These are phyloP conservation scores for Proliferodiscus dingleyae DNA, from an alignment of 2,329 filamentous ascomycete genomes.

Conservation along the genomic window DNA sequence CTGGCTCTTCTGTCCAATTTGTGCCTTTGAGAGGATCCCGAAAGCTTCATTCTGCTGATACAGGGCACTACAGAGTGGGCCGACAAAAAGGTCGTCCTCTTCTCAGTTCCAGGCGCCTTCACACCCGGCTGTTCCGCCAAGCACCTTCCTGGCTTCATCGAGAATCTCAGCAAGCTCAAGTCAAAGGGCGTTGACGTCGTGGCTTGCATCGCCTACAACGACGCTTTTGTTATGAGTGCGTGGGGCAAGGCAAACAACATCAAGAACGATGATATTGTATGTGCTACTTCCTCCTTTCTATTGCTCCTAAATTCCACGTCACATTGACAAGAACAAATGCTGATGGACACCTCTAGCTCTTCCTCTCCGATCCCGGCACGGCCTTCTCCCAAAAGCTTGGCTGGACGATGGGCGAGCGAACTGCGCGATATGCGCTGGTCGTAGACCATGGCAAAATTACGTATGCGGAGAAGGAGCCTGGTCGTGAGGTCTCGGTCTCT, in stretches of 20 bases:
- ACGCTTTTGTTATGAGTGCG: conserved; percentile 66
- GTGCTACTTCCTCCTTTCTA: conserved; percentile 22
- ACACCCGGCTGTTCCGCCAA: conserved; percentile 64
- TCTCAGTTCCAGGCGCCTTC: conserved; percentile 66
- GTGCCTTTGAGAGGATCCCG: not conserved
- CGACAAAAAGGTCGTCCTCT: conserved; percentile 66
- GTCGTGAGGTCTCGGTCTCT: conserved; percentile 27
- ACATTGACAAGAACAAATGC: conserved; percentile 1
- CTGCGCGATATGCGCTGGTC: conserved; percentile 61
- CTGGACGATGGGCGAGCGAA: conserved; percentile 58
- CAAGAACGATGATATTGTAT: conserved; percentile 57
- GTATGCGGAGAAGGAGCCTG: conserved; percentile 60
- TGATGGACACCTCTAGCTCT: conserved; percentile 41
- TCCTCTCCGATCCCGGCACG: conserved; percentile 60
- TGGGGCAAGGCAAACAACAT: conserved; percentile 68
- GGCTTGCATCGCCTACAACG: conserved; percentile 64
- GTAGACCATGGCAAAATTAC: conserved; percentile 63
- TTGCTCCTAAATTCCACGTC: not conserved
- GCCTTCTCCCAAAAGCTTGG: conserved; percentile 62
- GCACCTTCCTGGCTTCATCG: conserved; percentile 65
- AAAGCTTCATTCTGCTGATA: not conserved
- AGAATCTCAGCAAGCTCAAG: conserved; percentile 54
- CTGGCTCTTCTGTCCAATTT: not conserved
- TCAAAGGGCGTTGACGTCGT: conserved; percentile 64
- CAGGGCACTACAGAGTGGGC: conserved; percentile 47